Conservation (phyloP, 768 basidiomycete species). For the Suillus variegatus region DNA sequence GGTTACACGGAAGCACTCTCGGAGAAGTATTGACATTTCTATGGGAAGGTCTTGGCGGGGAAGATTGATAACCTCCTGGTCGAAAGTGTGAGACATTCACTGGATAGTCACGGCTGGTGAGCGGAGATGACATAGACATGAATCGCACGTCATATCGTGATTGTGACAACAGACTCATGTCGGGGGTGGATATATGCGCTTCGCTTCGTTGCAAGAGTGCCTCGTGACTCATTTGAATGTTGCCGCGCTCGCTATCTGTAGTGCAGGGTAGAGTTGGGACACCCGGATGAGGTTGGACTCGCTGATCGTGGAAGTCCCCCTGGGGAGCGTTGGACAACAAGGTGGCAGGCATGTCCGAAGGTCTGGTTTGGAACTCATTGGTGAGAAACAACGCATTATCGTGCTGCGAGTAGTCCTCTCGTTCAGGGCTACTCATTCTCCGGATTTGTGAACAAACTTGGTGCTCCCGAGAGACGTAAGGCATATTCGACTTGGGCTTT, state of each 20-base stretch:
- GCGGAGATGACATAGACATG: neutral
- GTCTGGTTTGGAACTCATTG: neutral
- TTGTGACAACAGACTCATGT: neutral
- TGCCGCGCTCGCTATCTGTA: neutral
- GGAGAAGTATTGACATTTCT: neutral
- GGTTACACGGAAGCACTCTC: neutral
- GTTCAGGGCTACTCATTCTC: neutral
- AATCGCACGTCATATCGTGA: neutral
- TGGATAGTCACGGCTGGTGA: neutral
- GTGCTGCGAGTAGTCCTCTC: neutral
- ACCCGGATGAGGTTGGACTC: neutral
- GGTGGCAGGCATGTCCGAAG: neutral
- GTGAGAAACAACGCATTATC: neutral
- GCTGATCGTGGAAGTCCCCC: neutral
- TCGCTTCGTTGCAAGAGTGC: neutral
- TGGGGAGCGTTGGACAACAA: neutral
- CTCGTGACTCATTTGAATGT: neutral
- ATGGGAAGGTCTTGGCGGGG: neutral
- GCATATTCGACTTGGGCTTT: constrained; percentile 4
- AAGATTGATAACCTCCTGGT: neutral
- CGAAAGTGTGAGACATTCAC: neutral
- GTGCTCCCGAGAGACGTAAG: constrained; percentile 20
- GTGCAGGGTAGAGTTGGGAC: neutral
- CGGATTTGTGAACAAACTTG: constrained; percentile 22
- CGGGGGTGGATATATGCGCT: constrained; percentile 3